phyloP scores from a whole-genome alignment of 148 eudicot genomes.

The Oxyria digyna region DNA sequence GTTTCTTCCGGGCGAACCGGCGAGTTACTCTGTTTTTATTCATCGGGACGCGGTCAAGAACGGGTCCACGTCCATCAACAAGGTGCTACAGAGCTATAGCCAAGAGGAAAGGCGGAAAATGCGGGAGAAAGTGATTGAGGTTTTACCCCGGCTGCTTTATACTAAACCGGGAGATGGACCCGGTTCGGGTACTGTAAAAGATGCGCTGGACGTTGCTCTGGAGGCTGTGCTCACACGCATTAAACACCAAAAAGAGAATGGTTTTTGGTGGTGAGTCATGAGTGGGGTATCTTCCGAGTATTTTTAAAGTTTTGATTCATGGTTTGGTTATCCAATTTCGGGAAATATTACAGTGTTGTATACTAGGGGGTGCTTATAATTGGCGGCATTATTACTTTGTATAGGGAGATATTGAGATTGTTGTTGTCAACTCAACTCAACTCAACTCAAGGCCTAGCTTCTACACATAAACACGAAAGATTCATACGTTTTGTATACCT shows the following conservation, averaged over 20 bases:
- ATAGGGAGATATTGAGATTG: constrained; percentile 1
- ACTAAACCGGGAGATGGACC: constrained; percentile 44
- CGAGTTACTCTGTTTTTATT: constrained; percentile 84
- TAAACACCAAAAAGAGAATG: constrained; percentile 33
- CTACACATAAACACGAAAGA: not conserved
- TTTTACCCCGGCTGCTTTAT: constrained; percentile 55
- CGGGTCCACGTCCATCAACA: constrained; percentile 46
- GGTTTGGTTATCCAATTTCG: not conserved
- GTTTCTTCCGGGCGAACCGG: constrained; percentile 69
- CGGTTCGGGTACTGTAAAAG: constrained; percentile 26
- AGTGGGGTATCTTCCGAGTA: not conserved
- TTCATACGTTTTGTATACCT: not conserved
- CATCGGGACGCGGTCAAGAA: constrained; percentile 60
- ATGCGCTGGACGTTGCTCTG: constrained; percentile 71
- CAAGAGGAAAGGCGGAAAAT: constrained; percentile 39
- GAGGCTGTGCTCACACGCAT: constrained; percentile 59
- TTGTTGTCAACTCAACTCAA: too few relatives aligned
- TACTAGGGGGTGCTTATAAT: not conserved
- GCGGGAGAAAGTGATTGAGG: constrained; percentile 78
- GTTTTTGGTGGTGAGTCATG: constrained; percentile 26
- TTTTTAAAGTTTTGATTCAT: not conserved
- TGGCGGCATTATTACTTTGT: not conserved
- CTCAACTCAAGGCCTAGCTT: too few relatives aligned
- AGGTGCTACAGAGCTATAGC: constrained; percentile 34
- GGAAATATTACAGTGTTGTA: not conserved